Conservation (phyloP, 1,284 basidiomycete species). For the Trametes polyzona region DNA sequence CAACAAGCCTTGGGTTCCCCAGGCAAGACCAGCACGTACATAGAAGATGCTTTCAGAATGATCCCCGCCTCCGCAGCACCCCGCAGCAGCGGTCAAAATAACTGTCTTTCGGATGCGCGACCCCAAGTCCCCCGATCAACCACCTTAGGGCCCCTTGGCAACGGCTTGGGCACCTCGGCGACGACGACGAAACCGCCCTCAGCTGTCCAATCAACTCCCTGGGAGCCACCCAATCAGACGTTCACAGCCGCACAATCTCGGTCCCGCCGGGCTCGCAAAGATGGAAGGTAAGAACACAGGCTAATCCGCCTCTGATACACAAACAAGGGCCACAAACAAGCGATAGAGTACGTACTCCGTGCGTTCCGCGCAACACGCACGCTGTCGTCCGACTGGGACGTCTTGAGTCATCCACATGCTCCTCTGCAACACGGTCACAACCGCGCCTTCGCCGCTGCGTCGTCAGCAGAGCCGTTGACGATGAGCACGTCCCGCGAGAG, state of each 20-base stretch:
- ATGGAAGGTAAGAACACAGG: not conserved
- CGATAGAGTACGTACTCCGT: not conserved
- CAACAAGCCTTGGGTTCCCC: no score
- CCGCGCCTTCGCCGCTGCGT: constrained; percentile 39
- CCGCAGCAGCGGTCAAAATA: constrained; percentile 1
- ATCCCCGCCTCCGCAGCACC: constrained; percentile 5
- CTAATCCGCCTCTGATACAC: not conserved
- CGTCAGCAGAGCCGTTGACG: constrained; percentile 33
- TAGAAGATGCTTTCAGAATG: not conserved
- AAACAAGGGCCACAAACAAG: not conserved
- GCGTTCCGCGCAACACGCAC: no score
- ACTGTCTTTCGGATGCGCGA: constrained; percentile 1
- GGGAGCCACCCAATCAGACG: not conserved
- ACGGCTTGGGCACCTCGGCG: constrained; percentile 7
- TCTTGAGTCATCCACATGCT: not conserved
- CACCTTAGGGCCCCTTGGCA: not conserved
- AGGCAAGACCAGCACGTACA: not conserved
- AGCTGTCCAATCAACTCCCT: not conserved
- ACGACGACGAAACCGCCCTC: not conserved
- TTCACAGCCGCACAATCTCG: not conserved
- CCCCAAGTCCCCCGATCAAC: not conserved
- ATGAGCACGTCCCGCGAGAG: constrained; percentile 32
- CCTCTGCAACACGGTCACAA: constrained; percentile 31
- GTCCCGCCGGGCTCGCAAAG: not conserved
- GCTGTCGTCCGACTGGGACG: no score